Base-by-base conservation (phyloP, 768 basidiomycete genomes). In the Psilocybe subaeruginosa region DNA sequence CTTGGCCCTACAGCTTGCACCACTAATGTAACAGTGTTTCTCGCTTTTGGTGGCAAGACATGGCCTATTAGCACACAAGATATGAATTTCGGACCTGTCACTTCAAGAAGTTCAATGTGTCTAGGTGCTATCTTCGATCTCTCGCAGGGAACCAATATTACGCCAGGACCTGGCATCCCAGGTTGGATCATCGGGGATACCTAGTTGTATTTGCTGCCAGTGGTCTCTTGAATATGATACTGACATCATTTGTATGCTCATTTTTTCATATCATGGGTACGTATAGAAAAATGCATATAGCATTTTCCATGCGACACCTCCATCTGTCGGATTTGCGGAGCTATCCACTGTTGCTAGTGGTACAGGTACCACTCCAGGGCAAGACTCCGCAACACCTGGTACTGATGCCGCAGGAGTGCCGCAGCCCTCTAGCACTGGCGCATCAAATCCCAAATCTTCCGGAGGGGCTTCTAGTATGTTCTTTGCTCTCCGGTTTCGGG, bases 21-120 rank as follows among this genome's bases (percentile, higher is more conserved):
- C 17, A 86, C 86, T 1, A 59, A 75, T 3, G 69, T 94, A 17
- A 68, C 74, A 1, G 73, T 90, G 29, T 80, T 87, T 3, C 62
- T 90, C 33, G 80, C 86, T 2, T 62, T 97, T 11, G 82, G 88
- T 64, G 88, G 90, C 1, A 81, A 84, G 62, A 65, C 77, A 1
- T 99, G 97, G 90, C 74, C 87, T 4, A 91, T 99, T 70, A 82
- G 76, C 66, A 58, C 84, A 0, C 74, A 67, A 6, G 96, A 99
- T 68, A 90, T 98, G 82, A 93, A 91, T 71, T 74, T 96, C 4
- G 91, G 91, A 2, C 66, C 68, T 0, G 66, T 90, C 52, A 29
- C 69, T 31, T 27, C 41, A 5, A 65, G 69, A 31, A 68, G 78
- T 43, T 65, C 65, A 7, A 64, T 66, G 37, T 90, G 91, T 62